Percentiles rank a stretch among this genome's conserved stretches.
These are phyloP conservation scores for Xerocomus amazonicus DNA, from an alignment of 1,284 basidiomycete species.

Conservation along the genomic window DNA sequence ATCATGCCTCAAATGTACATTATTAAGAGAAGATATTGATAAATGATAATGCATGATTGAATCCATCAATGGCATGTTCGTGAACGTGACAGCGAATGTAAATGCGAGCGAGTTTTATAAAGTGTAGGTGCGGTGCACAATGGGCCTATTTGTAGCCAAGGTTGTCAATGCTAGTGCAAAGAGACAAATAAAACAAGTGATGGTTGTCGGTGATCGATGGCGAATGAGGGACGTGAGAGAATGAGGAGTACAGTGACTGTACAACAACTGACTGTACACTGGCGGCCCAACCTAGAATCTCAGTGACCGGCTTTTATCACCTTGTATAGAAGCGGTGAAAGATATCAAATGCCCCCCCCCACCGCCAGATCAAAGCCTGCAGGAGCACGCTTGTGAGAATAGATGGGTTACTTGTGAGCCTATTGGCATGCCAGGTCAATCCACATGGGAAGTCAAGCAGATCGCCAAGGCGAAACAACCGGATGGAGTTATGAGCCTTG, in stretches of 20 bases:
- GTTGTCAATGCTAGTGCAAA: slow-evolving; percentile 17
- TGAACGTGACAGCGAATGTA: slow-evolving; percentile 23
- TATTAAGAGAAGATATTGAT: slow-evolving; percentile 29
- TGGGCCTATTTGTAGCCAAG: slow-evolving; percentile 7
- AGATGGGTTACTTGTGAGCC: slow-evolving; percentile 3
- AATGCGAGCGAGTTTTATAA: slow-evolving; percentile 14
- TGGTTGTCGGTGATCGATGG: slow-evolving; percentile 17
- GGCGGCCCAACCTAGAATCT: slow-evolving; percentile 10
- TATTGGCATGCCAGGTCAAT: slow-evolving; percentile 5
- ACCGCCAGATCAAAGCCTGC: slow-evolving; percentile 12
- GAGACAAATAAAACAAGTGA: slow-evolving; percentile 26
- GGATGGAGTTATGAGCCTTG: slow-evolving; percentile 37
- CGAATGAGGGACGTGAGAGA: slow-evolving; percentile 19
- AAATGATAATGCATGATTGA: slow-evolving; percentile 31
- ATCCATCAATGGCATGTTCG: slow-evolving; percentile 21
- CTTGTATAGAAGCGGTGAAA: slow-evolving; percentile 9
- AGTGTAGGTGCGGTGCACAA: slow-evolving; percentile 8
- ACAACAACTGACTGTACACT: slow-evolving; percentile 27
- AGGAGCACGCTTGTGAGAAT: slow-evolving; percentile 4
- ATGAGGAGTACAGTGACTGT: slow-evolving; percentile 20
- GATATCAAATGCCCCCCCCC: slow-evolving; percentile 4
- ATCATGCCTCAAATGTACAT: slow-evolving; percentile 15
- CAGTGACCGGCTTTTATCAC: slow-evolving; percentile 16
- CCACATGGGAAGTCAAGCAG: slow-evolving; percentile 9
- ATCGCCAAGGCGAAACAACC: slow-evolving; percentile 1